Evolutionary conservation across 768 basidiomycete genomes (phyloP).

Genomic region (Tremella mesenterica): DNA sequence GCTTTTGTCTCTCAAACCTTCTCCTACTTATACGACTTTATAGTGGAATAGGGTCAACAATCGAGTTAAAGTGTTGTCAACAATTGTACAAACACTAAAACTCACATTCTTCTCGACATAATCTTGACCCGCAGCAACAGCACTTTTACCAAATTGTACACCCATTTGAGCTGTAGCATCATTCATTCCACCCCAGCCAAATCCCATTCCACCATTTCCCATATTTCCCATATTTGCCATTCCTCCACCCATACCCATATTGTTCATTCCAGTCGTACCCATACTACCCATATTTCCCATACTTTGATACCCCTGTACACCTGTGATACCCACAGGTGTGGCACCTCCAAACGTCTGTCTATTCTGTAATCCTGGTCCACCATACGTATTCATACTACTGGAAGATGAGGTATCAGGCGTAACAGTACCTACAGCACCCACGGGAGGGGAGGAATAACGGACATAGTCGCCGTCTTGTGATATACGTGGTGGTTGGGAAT

Average conservation of each 20-base stretch:
- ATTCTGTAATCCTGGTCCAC: conserved; percentile 6
- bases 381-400: conserved; percentile 18
- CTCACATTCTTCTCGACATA: conserved; percentile 90
- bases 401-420: conserved; percentile 9
- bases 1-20: not conserved
- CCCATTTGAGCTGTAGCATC: conserved; percentile 91
- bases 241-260: conserved; percentile 2
- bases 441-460: conserved; percentile 37
- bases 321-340: too few species aligned
- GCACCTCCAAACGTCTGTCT: conserved; percentile 15
- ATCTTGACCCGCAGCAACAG: conserved; percentile 86
- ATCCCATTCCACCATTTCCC: conserved; percentile 9
- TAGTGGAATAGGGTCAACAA: not conserved
- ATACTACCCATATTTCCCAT: too few species aligned
- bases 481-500: conserved; percentile 37
- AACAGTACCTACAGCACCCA: conserved; percentile 8
- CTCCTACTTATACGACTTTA: not conserved
- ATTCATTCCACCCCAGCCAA: conserved; percentile 60
- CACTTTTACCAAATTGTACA: conserved; percentile 86
- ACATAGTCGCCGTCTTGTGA: conserved; percentile 36
- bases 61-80: not conserved
- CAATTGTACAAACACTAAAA: too few species aligned
- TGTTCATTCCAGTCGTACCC: too few species aligned
- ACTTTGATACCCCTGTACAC: conserved; percentile 17
- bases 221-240: not conserved